phyloP scores from a whole-genome alignment of 768 basidiomycete species.

The Auricularia sp. region DNA sequence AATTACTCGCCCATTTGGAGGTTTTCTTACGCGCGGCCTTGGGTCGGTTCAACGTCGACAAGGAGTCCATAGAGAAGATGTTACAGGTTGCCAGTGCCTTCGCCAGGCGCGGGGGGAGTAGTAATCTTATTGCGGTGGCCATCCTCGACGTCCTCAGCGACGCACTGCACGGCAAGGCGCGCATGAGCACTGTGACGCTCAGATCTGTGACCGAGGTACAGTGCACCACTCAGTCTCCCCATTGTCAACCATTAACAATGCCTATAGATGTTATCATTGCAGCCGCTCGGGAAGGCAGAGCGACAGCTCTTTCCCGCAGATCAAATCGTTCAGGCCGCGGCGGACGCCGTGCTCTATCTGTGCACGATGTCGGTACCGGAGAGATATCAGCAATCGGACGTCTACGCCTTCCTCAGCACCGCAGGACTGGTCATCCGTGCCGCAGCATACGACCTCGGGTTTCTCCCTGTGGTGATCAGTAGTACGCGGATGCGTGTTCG shows the following conservation, averaged over 20 bases:
- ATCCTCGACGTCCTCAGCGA: constrained; percentile 46
- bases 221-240: constrained; percentile 3
- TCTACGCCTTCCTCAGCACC: constrained; percentile 39
- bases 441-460: constrained; percentile 31
- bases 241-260: not conserved
- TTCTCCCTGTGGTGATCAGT: constrained; percentile 29
- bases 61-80: constrained; percentile 4
- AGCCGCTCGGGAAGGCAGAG: not conserved
- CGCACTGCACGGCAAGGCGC: constrained; percentile 41
- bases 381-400: constrained; percentile 38
- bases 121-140: constrained; percentile 28
- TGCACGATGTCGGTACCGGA: constrained; percentile 23
- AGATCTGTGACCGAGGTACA: constrained; percentile 44
- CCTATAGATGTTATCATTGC: not conserved
- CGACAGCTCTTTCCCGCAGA: not conserved
- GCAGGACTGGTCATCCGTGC: constrained; percentile 44
- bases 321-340: not conserved
- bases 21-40: constrained; percentile 46
- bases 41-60: constrained; percentile 37
- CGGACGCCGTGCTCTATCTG: constrained; percentile 16
- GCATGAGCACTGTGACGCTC: constrained; percentile 38
- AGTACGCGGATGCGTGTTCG: constrained; percentile 35
- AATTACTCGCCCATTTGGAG: constrained; percentile 48
- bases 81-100: not conserved
- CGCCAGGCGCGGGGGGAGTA: not conserved